Conservation (phyloP, 257 asterid species). For the Anisodus acutangulus region DNA sequence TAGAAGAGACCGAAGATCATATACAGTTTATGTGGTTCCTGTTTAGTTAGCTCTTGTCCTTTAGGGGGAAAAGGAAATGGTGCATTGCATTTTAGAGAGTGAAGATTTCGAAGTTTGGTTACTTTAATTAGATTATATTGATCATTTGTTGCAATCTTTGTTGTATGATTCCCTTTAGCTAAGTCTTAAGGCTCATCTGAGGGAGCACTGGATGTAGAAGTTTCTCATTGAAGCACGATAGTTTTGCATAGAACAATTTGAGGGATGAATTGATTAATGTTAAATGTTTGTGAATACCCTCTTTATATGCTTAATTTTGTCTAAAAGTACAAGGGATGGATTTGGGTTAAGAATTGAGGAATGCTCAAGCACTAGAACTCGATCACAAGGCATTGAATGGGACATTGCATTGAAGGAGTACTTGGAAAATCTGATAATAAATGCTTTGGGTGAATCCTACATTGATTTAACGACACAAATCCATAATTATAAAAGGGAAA, state of each 20-base stretch:
- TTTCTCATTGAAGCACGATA: background rate
- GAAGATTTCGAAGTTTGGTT: background rate
- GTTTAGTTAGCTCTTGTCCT: background rate
- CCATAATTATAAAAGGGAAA: background rate
- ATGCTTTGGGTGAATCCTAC: background rate
- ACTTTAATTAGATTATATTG: background rate
- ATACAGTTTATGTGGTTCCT: background rate
- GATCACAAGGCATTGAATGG: background rate
- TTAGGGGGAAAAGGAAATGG: background rate
- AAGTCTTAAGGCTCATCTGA: background rate
- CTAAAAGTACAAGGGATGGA: background rate
- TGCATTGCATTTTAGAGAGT: slow-evolving; percentile 9
- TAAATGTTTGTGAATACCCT: slow-evolving; percentile 1
- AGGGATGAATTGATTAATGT: background rate
- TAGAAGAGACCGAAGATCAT: background rate
- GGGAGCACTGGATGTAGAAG: background rate
- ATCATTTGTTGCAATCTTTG: background rate
- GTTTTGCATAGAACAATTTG: background rate
- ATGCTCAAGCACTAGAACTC: background rate
- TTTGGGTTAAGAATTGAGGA: background rate
- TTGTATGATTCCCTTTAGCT: background rate
- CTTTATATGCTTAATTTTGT: background rate
- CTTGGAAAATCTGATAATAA: background rate
- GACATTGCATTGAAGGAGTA: background rate
- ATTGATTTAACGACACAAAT: background rate